Evolutionary conservation across 805 yeast species (phyloP).

Genomic region (Zygosaccharomyces bisporus): DNA sequence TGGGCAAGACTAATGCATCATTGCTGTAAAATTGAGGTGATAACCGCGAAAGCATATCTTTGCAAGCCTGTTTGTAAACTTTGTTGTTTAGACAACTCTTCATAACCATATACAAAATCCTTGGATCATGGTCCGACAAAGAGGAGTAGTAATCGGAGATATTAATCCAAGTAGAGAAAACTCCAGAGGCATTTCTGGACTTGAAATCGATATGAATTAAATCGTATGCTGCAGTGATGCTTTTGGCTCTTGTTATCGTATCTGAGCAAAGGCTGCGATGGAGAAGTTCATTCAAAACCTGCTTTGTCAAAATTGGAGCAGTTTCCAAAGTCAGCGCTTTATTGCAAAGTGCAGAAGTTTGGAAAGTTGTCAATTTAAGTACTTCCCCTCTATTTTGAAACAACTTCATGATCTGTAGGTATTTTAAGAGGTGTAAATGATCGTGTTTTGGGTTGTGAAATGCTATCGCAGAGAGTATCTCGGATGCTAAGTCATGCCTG

Average conservation of each 20-base stretch:
- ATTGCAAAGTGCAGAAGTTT: conserved; percentile 20
- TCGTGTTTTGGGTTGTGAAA: conserved; percentile 25
- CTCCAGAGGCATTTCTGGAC: conserved; percentile 27
- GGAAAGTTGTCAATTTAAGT: conserved; percentile 12
- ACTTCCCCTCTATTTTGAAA: conserved; percentile 4
- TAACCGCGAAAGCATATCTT: conserved; percentile 18
- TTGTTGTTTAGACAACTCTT: conserved; percentile 21
- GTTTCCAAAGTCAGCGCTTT: conserved; percentile 23
- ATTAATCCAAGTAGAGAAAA: conserved; percentile 23
- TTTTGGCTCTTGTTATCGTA: conserved; percentile 11
- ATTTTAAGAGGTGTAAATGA: conserved; percentile 17
- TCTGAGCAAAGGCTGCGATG: conserved; percentile 6
- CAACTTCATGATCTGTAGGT: conserved; percentile 14
- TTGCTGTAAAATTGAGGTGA: conserved; percentile 26
- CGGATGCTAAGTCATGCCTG: conserved; percentile 7
- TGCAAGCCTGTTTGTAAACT: conserved; percentile 21
- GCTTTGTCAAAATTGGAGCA: conserved; percentile 17
- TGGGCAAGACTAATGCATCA: conserved; percentile 26
- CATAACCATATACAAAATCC: conserved; percentile 25
- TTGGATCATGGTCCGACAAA: conserved; percentile 24
- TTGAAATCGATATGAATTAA: conserved; percentile 23
- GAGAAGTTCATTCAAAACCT: conserved; percentile 17
- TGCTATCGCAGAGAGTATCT: conserved; percentile 21
- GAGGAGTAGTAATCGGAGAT: conserved; percentile 19
- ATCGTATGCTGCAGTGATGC: conserved; percentile 21